Evolutionary conservation across 768 basidiomycete species (phyloP), one percentile per base, ranked within the genome.

Genomic region (Trametes villosa): DNA sequence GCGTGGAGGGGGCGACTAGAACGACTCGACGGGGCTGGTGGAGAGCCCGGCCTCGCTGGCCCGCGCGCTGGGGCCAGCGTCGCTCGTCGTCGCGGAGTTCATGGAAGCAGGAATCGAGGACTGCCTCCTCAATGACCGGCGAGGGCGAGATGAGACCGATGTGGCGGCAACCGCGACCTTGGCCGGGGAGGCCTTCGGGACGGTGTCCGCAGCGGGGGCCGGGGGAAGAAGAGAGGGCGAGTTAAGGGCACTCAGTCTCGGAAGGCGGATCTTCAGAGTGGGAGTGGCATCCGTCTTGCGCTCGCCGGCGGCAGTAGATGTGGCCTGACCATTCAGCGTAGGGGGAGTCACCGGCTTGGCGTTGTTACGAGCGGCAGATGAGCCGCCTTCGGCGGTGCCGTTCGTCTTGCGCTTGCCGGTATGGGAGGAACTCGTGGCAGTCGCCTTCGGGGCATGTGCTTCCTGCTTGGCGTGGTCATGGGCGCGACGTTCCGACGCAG

Each of bases 261-360:
- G 72, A 26, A 73, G 59, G 20, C 72, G 71, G 29, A 73, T 73
- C 65, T 72, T 73, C 31, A 73, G 58, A 2, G 71, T 65, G 2
- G 68, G 67, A 17, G 69, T 68, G 30, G 59, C 60, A n/a, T 65
- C 52, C 2, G 48, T 41, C 29, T 60, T 60, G 20, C 4, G 59
- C 6, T 65, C 66, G 6, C 68, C 66, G 31, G 68, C 64, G 47
- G 71, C 66, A 36, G 70, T 42, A 51, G 65, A 59, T 11, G 69
- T 71, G 18, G 31, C 34, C 38, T 56, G 42, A 8, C 60, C 60
- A 15, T 57, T 57, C n/a, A 41, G 41, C 5, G 62, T 36, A 26
- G 60, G 47, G 9, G 62, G 62, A 3, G 62, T 63, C 2, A n/a
- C 26, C 2, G 57, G 57, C 31, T 63, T 58, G 24, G 18, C 7